Evolutionary conservation across 257 asterid species (phyloP), one percentile per base, ranked within the genome.

Genomic region (Parsonsia alboflavescens): DNA sequence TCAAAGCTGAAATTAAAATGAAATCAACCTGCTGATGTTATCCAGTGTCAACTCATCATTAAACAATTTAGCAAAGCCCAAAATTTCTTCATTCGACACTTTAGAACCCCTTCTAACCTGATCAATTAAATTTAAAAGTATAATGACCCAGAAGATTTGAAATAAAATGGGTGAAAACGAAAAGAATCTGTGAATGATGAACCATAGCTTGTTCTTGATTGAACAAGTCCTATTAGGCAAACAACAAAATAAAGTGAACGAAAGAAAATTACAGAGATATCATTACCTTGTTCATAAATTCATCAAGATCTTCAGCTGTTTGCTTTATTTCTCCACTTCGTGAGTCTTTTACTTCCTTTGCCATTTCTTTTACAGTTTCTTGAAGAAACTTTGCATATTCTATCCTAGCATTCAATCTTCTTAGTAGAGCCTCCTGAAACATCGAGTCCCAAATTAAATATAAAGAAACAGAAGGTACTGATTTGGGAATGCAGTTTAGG

Each of bases 261-360:
- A 15, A 36, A 5, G 30, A 50, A 36, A 0, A 61, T 9, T 19
- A 24, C 42, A n/a, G 33, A 30, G 67, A 65, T 71, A 30, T 36
- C 6, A 41, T 50, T 61, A 89, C 98, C 88, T 85, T 86, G 79
- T 72, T 84, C 83, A 92, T 83, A 82, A 92, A 92, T 58, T 87
- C 93, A 76, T 92, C 98, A 64, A 92, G 97, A 81, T 90, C 98
- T 87, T 92, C 96, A 41, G 98, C 98, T 48, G 97, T 92, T 81
- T 85, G 86, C 91, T 85, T 92, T 68, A 59, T 71, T 77, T 92
- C 98, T 56, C 98, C 98, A 68, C 92, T 90, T 57, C 90, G 84
- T 75, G 96, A 88, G 83, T 88, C 90, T 84, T 92, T 91, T 70
- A 92, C 90, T 81, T 92, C 97, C 81, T 88, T 88, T 22, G 97